Evolutionary conservation across 2,329 filamentous ascomycete species (phyloP).

Genomic region (Pseudogymnoascus sp.): DNA sequence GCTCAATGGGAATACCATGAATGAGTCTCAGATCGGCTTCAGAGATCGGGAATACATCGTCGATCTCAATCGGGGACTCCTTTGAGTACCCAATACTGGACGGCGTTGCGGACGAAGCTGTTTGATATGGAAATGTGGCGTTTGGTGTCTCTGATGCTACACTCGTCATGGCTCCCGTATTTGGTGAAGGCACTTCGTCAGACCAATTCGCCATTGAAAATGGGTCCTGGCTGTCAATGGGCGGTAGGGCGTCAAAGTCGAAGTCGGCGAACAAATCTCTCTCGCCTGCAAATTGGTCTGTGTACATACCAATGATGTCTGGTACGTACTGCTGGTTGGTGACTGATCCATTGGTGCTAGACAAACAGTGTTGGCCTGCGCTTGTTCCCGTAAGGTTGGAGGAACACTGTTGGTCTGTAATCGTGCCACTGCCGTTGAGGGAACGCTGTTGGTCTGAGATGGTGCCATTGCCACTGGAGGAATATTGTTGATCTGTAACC

Average conservation of each 20-base stretch:
- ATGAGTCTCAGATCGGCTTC: neutral
- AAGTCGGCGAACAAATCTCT: neutral
- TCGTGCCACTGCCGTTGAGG: neutral
- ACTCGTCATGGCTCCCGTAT: neutral
- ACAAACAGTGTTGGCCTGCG: neutral
- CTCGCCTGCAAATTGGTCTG: neutral
- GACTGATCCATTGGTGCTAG: neutral
- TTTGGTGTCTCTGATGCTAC: neutral
- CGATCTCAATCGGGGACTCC: neutral
- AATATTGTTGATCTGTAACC: neutral
- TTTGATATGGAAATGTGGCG: neutral
- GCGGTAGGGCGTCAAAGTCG: neutral
- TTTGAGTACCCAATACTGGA: neutral
- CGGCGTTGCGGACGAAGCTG: neutral
- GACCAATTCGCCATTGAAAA: neutral
- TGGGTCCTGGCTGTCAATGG: neutral
- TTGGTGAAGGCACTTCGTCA: neutral
- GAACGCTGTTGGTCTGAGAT: neutral
- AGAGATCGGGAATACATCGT: neutral
- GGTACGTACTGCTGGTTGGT: neutral
- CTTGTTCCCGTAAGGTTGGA: neutral
- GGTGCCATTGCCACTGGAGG: neutral
- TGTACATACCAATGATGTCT: neutral
- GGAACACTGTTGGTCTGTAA: neutral
- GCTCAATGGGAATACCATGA: neutral